Conservation (phyloP, 805 yeast species). For the Cephaloascus fragrans region DNA sequence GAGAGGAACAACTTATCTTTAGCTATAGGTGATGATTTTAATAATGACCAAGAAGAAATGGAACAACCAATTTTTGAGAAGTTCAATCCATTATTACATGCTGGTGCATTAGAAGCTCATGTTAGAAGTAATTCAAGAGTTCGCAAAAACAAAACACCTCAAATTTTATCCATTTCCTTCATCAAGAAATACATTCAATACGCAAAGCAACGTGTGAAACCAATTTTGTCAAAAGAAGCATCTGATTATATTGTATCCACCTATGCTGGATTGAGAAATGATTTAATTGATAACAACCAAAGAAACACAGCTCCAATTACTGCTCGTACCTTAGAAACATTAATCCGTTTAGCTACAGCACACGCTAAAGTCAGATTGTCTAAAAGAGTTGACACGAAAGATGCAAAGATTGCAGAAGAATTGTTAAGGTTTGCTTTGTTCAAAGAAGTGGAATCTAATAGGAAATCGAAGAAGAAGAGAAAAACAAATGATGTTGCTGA, state of each 20-base stretch:
- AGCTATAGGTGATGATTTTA: conserved; percentile 65
- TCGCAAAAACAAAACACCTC: conserved; percentile 21
- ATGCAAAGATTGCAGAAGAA: conserved; percentile 81
- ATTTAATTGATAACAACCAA: conserved; percentile 48
- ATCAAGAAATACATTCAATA: conserved; percentile 88
- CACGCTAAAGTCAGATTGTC: conserved; percentile 94
- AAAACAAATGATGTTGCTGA: conserved; percentile 25
- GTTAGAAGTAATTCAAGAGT: conserved; percentile 16
- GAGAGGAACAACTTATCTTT: conserved; percentile 63
- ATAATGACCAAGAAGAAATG: conserved; percentile 29
- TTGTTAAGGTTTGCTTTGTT: conserved; percentile 78
- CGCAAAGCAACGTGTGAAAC: conserved; percentile 81
- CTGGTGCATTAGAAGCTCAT: conserved; percentile 52
- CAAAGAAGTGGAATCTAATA: conserved; percentile 51
- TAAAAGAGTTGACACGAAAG: conserved; percentile 59
- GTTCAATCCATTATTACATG: conserved; percentile 72
- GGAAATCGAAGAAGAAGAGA: conserved; percentile 17
- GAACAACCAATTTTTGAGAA: conserved; percentile 73
- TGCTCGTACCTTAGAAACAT: conserved; percentile 94
- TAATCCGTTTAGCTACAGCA: conserved; percentile 90
- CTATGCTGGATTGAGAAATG: conserved; percentile 77
- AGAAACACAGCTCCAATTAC: conserved; percentile 88
- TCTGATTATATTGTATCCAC: conserved; percentile 71
- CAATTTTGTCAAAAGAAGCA: conserved; percentile 70
- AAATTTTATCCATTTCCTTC: conserved; percentile 70